phyloP scores from a whole-genome alignment of 2,329 filamentous ascomycete species.

The Aquanectria penicillioides region DNA sequence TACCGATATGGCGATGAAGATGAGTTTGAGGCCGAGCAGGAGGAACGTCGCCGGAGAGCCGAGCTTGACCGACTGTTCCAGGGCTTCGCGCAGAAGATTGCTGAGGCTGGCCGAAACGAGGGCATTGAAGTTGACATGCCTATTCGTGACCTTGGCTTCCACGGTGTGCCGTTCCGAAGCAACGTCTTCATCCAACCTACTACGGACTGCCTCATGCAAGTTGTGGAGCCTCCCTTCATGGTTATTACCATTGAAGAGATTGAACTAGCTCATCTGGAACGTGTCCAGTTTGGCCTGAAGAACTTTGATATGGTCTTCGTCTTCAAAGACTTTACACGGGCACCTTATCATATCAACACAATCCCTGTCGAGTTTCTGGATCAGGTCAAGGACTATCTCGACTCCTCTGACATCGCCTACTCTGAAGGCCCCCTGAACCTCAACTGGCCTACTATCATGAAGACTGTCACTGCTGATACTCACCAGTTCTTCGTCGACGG shows the following conservation, averaged over 20 bases:
- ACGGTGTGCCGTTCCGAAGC: slow-evolving; percentile 93
- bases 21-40: slow-evolving; percentile 98
- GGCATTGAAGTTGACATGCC: slow-evolving; percentile 95
- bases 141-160: slow-evolving; percentile 95
- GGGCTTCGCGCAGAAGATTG: slow-evolving; percentile 95
- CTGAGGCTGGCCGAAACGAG: slow-evolving; percentile 91
- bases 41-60: slow-evolving; percentile 90
- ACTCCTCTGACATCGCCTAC: slow-evolving; percentile 94
- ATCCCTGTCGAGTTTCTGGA: slow-evolving; percentile 96
- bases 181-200: slow-evolving; percentile 96
- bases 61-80: slow-evolving; percentile 97
- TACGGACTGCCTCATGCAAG: slow-evolving; percentile 95
- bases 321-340: slow-evolving; percentile 95
- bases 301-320: slow-evolving; percentile 99
- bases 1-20: slow-evolving; percentile 98
- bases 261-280: slow-evolving; percentile 94
- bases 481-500: slow-evolving; percentile 96
- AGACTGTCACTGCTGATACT: slow-evolving; percentile 93
- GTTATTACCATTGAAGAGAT: slow-evolving; percentile 96
- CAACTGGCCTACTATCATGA: slow-evolving; percentile 99
- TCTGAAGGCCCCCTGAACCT: slow-evolving; percentile 95
- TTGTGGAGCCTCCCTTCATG: slow-evolving; percentile 96
- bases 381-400: slow-evolving; percentile 96
- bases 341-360: slow-evolving; percentile 95
- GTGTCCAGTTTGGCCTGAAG: slow-evolving; percentile 95